phyloP scores from a whole-genome alignment of 352 stramenopile species.

The Phytopythium ostracodes region DNA sequence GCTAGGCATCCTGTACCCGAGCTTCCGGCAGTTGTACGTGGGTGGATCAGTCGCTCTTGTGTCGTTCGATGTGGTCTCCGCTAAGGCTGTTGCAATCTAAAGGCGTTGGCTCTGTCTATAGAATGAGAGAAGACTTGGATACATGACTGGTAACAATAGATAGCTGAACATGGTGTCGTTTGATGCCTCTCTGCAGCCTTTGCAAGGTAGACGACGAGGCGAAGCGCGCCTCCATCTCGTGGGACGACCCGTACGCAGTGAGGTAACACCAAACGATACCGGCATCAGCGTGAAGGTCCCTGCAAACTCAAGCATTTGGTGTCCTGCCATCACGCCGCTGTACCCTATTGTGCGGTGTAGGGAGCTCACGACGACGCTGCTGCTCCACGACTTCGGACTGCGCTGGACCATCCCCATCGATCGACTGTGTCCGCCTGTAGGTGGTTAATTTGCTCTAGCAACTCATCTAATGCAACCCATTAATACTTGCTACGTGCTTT shows the following conservation, averaged over 20 bases:
- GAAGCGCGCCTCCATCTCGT: slow-evolving; percentile 55
- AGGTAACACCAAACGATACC: slow-evolving; percentile 23
- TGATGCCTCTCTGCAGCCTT: slow-evolving; percentile 26
- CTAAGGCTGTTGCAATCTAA: too few species aligned
- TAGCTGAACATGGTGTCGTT: background rate
- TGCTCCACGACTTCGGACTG: slow-evolving; percentile 89
- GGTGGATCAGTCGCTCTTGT: background rate
- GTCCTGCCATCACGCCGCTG: too few species aligned
- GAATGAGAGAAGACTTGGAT: background rate
- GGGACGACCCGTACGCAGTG: slow-evolving; percentile 72
- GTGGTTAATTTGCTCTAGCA: slow-evolving; percentile 8
- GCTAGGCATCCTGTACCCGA: slow-evolving; percentile 53
- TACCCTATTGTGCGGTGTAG: slow-evolving; percentile 31
- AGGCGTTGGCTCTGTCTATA: too few species aligned
- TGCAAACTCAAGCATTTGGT: too few species aligned
- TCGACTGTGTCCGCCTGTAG: slow-evolving; percentile 92
- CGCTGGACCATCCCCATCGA: slow-evolving; percentile 90
- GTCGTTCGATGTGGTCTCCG: background rate
- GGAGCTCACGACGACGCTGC: slow-evolving; percentile 90
- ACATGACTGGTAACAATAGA: background rate
- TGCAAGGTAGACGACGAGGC: slow-evolving; percentile 56
- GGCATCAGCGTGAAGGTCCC: background rate
- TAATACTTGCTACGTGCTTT: background rate
- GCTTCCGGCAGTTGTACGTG: slow-evolving; percentile 63
- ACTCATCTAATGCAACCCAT: background rate